Percentiles rank a stretch among this genome's conserved stretches.
Conservation (phyloP, 2,329 filamentous ascomycete species). For the Aspergillus sp. region DNA sequence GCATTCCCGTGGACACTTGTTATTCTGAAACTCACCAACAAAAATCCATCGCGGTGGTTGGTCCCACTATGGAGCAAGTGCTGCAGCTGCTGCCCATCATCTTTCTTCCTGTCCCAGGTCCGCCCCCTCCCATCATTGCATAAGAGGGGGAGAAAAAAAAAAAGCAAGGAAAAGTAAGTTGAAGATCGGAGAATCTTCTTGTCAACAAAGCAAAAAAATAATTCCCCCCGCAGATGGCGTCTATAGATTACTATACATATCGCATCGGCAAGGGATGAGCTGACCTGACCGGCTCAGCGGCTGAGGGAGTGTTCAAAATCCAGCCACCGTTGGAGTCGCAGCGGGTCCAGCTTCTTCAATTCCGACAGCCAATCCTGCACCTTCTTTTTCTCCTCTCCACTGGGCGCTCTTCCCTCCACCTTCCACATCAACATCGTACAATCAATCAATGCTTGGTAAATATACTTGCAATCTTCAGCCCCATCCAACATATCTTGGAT, state of each 20-base stretch:
- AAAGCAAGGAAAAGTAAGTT: conserved; percentile 7
- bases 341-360: conserved; percentile 69
- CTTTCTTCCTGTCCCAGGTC: not conserved
- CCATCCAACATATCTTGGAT: conserved; percentile 68
- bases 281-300: conserved; percentile 29
- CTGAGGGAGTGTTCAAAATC: conserved; percentile 60
- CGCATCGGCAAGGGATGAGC: conserved; percentile 16
- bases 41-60: not conserved
- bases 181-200: conserved; percentile 6
- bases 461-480: conserved; percentile 77
- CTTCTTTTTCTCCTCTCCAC: conserved; percentile 46
- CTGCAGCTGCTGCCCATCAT: conserved; percentile 11
- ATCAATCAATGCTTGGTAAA: conserved; percentile 82
- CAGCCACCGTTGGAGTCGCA: conserved; percentile 73
- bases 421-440: conserved; percentile 64
- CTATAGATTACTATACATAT: not conserved
- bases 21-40: conserved; percentile 15
- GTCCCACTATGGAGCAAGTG: not conserved
- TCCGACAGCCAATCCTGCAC: conserved; percentile 63
- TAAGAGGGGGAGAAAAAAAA: not conserved
- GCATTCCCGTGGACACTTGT: conserved; percentile 13
- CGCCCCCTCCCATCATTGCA: conserved; percentile 1
- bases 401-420: conserved; percentile 50
- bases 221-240: conserved; percentile 1
- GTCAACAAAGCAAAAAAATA: not conserved